phyloP scores from a whole-genome alignment of 1,139 yeast genomes.

The Candida tetrigidarum region DNA sequence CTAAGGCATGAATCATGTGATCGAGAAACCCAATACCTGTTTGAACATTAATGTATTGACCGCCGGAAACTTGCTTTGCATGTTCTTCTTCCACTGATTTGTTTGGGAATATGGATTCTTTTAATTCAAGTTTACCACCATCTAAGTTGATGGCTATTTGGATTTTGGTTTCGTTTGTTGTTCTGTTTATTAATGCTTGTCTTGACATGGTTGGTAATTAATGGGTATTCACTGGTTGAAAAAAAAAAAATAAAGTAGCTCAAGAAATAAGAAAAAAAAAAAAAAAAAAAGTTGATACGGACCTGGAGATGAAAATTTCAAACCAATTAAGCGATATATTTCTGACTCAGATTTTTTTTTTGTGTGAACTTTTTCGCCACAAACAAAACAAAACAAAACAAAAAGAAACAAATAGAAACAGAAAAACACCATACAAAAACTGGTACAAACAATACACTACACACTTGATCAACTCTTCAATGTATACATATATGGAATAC shows the following conservation, averaged over 20 bases:
- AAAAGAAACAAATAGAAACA: not conserved
- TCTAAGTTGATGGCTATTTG: constrained; percentile 83
- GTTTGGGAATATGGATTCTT: constrained; percentile 53
- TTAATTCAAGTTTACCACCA: constrained; percentile 75
- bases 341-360: not conserved
- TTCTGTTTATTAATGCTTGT: constrained; percentile 49
- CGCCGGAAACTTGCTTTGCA: constrained; percentile 62
- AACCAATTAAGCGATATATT: not conserved
- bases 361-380: not conserved
- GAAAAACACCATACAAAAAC: not conserved
- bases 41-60: constrained; percentile 78
- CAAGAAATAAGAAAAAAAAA: not conserved
- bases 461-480: constrained; percentile 22
- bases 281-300: not conserved
- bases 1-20: constrained; percentile 97
- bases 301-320: not conserved
- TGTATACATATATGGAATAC: constrained; percentile 88
- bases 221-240: constrained; percentile 3
- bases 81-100: constrained; percentile 45
- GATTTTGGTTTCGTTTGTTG: constrained; percentile 92
- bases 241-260: constrained; percentile 6
- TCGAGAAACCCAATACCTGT: constrained; percentile 96
- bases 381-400: not conserved
- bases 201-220: constrained; percentile 10
- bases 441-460: not conserved